Evolutionary conservation across 2,329 filamentous ascomycete species (phyloP).

Genomic region (Xylaria digitata): DNA sequence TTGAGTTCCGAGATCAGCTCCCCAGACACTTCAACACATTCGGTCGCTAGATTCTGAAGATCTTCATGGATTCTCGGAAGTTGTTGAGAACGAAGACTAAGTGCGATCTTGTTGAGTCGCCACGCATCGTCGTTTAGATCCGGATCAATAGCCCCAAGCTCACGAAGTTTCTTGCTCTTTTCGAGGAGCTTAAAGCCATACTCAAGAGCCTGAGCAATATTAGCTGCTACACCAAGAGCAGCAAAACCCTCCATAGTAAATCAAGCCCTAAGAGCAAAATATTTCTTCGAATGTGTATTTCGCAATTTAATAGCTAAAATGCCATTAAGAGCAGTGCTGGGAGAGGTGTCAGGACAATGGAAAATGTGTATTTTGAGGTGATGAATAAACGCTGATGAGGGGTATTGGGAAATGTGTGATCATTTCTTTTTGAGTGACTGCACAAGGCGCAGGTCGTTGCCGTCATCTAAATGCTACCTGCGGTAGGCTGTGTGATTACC

Average conservation of each 20-base stretch:
- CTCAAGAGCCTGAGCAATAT: constrained; percentile 18
- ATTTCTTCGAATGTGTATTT: neutral
- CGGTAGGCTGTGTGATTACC: too few species aligned
- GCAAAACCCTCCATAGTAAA: constrained; percentile 9
- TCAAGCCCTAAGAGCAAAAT: neutral
- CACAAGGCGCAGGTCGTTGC: too few species aligned
- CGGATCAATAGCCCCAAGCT: neutral
- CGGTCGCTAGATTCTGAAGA: neutral
- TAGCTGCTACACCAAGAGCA: constrained; percentile 8
- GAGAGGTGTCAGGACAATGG: neutral
- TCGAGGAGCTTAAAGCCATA: constrained; percentile 6
- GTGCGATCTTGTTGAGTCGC: neutral
- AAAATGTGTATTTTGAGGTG: neutral
- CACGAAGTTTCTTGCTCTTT: constrained; percentile 7
- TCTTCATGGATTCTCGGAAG: neutral
- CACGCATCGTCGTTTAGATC: constrained; percentile 1
- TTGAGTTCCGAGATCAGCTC: constrained; percentile 39
- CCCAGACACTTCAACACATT: constrained; percentile 22
- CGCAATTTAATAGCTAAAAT: neutral
- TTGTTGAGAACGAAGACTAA: neutral
- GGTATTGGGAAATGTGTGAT: too few species aligned
- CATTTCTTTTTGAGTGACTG: too few species aligned
- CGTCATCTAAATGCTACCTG: too few species aligned
- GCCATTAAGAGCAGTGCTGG: neutral
- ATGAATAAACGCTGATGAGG: too few species aligned